Conservation (phyloP, 2,329 filamentous ascomycete species). For the Phialemoniopsis sp. region DNA sequence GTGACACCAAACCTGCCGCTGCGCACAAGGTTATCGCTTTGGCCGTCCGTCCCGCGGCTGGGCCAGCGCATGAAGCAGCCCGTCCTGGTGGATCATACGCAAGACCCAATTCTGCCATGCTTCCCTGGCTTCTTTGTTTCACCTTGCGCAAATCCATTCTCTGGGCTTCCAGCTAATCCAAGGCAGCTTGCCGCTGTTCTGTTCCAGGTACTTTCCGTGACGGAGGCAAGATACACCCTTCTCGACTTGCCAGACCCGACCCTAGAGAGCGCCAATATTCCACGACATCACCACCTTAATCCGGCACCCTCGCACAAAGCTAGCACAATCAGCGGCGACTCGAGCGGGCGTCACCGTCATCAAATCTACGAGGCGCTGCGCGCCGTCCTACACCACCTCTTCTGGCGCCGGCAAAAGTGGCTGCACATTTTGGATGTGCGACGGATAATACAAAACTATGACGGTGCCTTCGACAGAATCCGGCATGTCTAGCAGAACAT, state of each 20-base stretch:
- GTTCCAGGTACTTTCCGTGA: neutral
- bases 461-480: conserved; percentile 8
- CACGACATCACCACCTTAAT: neutral
- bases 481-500: conserved; percentile 14
- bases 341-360: too few relatives aligned
- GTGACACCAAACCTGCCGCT: too few relatives aligned
- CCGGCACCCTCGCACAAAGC: too few relatives aligned
- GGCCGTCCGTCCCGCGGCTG: too few relatives aligned
- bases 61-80: neutral
- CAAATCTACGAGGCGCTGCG: too few relatives aligned
- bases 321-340: too few relatives aligned
- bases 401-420: neutral
- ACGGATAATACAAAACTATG: too few relatives aligned
- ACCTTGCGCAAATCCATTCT: neutral
- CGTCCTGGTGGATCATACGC: neutral
- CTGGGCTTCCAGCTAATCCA: neutral
- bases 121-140: conserved; percentile 1
- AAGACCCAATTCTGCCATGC: neutral
- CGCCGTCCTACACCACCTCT: neutral
- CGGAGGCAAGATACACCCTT: neutral
- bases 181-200: neutral
- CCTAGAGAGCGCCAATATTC: neutral
- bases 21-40: too few relatives aligned
- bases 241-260: neutral
- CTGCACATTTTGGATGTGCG: too few relatives aligned